Evolutionary conservation across 768 basidiomycete genomes (phyloP), one percentile per base, ranked within the genome.

Genomic region (Rhodotorula sphaerocarpa): DNA sequence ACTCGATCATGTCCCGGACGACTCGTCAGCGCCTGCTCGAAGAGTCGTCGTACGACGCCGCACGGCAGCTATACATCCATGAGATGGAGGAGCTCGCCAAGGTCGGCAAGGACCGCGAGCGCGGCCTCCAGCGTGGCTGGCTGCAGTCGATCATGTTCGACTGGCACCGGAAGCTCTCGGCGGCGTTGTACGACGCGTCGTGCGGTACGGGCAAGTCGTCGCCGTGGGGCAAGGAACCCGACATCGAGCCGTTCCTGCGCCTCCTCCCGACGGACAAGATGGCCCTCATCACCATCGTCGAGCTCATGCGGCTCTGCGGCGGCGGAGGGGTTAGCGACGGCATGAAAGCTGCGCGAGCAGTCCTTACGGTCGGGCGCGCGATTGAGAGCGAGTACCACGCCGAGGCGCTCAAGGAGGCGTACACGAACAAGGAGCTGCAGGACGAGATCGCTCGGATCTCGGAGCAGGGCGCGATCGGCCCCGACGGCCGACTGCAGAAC

Each of bases 361-460:
- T 95, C 62, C 77, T 95, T 27, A 75, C 80, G 0, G 81, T 96
- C 27, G 93, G 92, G 0, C 83, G 81, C 61, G 87, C 86, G 0
- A 82, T 96, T 41, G 93, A 97, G 77, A 80, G 83, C 53, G 92
- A 97, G 78, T 87, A 91, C 78, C 87, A 91, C 74, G 84, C 88
- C 5, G 80, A 87, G 73, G 83, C 89, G 72, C 73, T 78, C 57
- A 83, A 80, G 70, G 79, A 57, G 28, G 42, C 41, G 5, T 58
- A 55, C 55, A 30, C 64, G 31, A 61, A 61, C 48, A 66, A 63
- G 59, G 33, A 50, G 39, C 66, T 68, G 18, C 50, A 67, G 63
- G 46, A 54, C 25, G 72, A 61, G 61, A 58, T 67, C 50, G 71
- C 61, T 14, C 56, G 63, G 5, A 36, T 64, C 9, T 42, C 31